Evolutionary conservation across 371 early-diverging fungal genomes (phyloP).

Genomic region (Nematocida homosporus): DNA sequence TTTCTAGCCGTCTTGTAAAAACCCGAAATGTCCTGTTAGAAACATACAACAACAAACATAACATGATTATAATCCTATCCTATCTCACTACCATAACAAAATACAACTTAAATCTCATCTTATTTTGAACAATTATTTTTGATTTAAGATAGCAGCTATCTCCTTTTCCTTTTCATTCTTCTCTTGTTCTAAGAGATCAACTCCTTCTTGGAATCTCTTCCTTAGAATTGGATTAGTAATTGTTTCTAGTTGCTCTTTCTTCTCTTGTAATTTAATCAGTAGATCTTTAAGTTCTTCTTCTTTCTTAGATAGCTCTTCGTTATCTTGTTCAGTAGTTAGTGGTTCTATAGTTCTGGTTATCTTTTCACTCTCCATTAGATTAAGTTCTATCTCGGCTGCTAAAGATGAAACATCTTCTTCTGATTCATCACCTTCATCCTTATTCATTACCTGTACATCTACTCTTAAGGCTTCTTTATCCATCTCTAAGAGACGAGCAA

Average conservation of each 20-base stretch:
- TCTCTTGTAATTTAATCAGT: constrained; percentile 31
- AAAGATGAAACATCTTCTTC: constrained; percentile 53
- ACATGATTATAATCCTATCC: not conserved
- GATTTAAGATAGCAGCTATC: constrained; percentile 3
- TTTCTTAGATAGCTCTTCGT: constrained; percentile 21
- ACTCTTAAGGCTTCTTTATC: constrained; percentile 75
- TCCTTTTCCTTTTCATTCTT: constrained; percentile 52
- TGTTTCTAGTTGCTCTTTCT: constrained; percentile 57
- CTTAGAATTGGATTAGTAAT: constrained; percentile 65
- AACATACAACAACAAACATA: not conserved
- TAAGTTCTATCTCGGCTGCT: constrained; percentile 51
- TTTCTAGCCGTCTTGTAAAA: too few species aligned
- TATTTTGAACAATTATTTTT: constrained; percentile 1
- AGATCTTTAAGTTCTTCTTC: constrained; percentile 30
- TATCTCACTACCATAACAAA: not conserved
- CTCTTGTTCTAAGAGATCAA: constrained; percentile 51
- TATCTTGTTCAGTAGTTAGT: constrained; percentile 17
- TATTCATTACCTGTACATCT: constrained; percentile 54
- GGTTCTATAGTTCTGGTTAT: not conserved
- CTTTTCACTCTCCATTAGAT: constrained; percentile 54
- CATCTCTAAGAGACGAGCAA: constrained; percentile 76
- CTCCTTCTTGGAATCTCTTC: constrained; percentile 60
- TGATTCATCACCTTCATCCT: constrained; percentile 67
- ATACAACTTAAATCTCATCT: not conserved
- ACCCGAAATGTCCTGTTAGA: not conserved